Percentiles rank a stretch among this genome's conserved stretches.
phyloP scores from a whole-genome alignment of 1,284 basidiomycete species.

The Leucoagaricus sp. region DNA sequence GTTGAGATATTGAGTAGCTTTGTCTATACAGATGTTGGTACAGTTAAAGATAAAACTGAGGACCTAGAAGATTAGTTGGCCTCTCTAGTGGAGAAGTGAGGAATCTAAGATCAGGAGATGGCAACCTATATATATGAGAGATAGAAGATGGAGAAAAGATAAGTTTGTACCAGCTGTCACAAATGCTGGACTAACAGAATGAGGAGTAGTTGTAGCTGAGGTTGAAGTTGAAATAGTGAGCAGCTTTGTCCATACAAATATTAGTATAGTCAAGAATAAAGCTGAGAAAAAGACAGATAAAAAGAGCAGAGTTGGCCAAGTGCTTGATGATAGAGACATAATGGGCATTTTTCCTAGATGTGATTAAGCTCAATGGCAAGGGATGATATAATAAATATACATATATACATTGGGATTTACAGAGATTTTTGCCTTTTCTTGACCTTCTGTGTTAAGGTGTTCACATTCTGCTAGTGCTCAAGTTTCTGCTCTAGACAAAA shows the following conservation, averaged over 20 bases:
- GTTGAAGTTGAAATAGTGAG: background rate
- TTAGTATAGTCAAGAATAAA: background rate
- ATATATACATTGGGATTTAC: slow-evolving; percentile 8
- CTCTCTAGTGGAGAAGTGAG: no score
- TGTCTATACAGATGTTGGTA: background rate
- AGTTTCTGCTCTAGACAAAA: no score
- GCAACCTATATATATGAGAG: no score
- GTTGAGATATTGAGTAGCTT: background rate
- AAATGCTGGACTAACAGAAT: background rate
- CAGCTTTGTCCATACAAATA: background rate
- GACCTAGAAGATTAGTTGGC: no score
- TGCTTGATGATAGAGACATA: background rate
- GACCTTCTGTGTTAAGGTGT: no score
- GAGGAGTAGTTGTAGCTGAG: background rate
- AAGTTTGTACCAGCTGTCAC: background rate
- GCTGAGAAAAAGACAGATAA: no score
- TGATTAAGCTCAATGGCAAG: background rate
- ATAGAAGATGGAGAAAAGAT: background rate
- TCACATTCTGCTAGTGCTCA: no score
- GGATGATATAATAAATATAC: background rate
- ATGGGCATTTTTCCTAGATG: slow-evolving; percentile 8
- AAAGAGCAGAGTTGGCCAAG: no score
- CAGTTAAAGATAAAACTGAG: background rate
- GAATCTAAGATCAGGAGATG: no score
- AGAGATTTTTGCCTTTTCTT: slow-evolving; percentile 1